Base-by-base conservation (phyloP, 805 yeast genomes). In the Lipomyces yamadae region DNA sequence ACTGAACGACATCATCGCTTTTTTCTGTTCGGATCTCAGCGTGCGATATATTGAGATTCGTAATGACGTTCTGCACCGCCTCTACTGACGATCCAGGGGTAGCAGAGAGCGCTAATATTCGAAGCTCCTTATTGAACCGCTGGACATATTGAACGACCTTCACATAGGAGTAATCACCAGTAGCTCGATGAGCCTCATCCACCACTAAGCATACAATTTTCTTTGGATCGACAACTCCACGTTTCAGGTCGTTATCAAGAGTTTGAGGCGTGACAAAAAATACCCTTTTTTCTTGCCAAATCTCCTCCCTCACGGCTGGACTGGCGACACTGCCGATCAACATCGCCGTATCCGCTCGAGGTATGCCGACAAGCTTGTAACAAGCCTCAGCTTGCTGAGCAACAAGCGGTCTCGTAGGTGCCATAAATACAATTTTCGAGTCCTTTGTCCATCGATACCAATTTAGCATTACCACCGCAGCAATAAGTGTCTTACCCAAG, bases 191-290 rank as follows among this genome's bases (percentile, higher is more conserved):
- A 0, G 99, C 98, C 79, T 95, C 99, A 78, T 95, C 99, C 32
- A 95, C 83, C 2, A 95, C 94, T 56, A 96, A 73, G 62, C 95
- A 85, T 0, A 86, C 89, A 13, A 95, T 81, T 32, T 84, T 83
- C 70, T 86, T 88, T 0, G 98, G 97, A 74, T 91, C 86, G 32
- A 94, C 78, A 1, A 85, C 79, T 0, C 97, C 97, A 50, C 86
- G 79, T 54, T 84, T 82, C 68, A 95, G 80, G 77, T 95, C 99
- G 77, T 92, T 92, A 69, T 92, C 97, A 3, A 95, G 93, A 4
- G 93, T 96, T 74, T 95, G 99, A 0, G 99, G 99, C 0, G 99
- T 95, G 0, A 97, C 87, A 75, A 95, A 95, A 73, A 95, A 91
- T 0, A 96, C 92, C 48, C 92, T 81, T 72, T 88, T 90, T 2